Base-by-base conservation (phyloP, 176 grass and related monocot species). In the Pharus latifolius region DNA sequence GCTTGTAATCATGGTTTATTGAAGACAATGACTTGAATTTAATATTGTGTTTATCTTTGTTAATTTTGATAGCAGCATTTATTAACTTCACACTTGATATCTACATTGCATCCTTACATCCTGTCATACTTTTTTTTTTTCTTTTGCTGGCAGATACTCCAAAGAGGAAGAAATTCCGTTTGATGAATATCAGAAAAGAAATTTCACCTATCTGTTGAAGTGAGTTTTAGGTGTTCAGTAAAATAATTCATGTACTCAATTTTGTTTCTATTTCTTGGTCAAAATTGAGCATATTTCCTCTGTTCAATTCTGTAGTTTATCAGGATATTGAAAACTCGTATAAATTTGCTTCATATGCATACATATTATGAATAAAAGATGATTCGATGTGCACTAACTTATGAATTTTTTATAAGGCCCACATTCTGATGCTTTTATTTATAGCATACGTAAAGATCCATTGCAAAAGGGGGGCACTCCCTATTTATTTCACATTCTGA, bases 161-260 rank as follows among this genome's bases (percentile, higher is more conserved):
- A 96, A 99, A 76, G 95, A 99, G 65, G 95, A 99, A 88, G 54
- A 25, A 37, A 84, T 86, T 50, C 9, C 73, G 10, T 57, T 60
- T 26, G 49, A 75, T 63, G 44, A 81, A 55, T 84, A 76, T 46
- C 33, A 25, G 30, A 25, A 32, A 29, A 87, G 56, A 76, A 99
- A 99, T 80, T 95, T 95, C 60, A 95, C 84, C 75, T 95, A 99
- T 32, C 72, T 94, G 32, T 63, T 95, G 68, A 95, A 86, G 96
- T 99, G 72, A 85, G 87, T 90, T 59, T 12, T 34, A 77, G 33
- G 58, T n/a, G 15, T 47, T 60, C 57, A 10, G 28, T 29, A 49
- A 49, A 53, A 30, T 7, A 3, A 0, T 65, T 15, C n/a, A 61
- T 28, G 1, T 25, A 31, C 29, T 73, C 16, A 42, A 56, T 72